Percentiles rank a stretch among this genome's conserved stretches.
These are phyloP conservation scores for Puya raimondii DNA, from an alignment of 176 grass and related monocot species.

Conservation along the genomic window DNA sequence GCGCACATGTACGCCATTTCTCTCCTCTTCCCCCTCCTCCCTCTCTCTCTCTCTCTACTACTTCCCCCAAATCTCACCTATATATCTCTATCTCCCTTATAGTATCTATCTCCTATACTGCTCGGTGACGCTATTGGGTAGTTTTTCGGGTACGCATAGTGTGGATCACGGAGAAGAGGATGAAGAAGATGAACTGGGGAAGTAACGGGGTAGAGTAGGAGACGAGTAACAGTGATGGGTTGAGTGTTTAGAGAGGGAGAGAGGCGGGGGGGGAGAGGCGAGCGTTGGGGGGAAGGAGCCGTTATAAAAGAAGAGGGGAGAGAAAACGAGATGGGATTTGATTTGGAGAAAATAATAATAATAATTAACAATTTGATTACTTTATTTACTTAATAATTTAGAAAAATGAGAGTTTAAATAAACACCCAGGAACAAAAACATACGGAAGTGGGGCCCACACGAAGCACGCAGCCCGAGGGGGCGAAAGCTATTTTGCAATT, in stretches of 20 bases:
- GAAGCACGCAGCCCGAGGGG: neutral
- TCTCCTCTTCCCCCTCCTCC: neutral
- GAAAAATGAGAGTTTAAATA: neutral
- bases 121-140: no score
- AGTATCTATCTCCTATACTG: no score
- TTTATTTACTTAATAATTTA: neutral
- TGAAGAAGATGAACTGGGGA: neutral
- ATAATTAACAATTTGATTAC: no score
- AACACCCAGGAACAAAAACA: neutral
- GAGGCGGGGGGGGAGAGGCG: neutral
- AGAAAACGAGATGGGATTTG: no score
- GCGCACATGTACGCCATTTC: conserved; percentile 97
- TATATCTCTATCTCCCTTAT: no score
- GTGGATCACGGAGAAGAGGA: no score
- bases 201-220: conserved; percentile 1
- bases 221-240: conserved; percentile 5
- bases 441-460: neutral
- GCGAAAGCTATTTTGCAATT: neutral
- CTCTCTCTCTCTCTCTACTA: conserved; percentile 7
- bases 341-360: no score
- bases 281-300: conserved; percentile 11
- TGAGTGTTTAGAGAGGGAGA: neutral
- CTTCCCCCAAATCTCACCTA: no score
- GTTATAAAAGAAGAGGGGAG: no score
- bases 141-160: no score